A percentile compares a stretch with the other conserved stretches of the same genome.
Evolutionary conservation across 2,329 filamentous ascomycete species (phyloP).

Genomic region (Neurospora crassa): DNA sequence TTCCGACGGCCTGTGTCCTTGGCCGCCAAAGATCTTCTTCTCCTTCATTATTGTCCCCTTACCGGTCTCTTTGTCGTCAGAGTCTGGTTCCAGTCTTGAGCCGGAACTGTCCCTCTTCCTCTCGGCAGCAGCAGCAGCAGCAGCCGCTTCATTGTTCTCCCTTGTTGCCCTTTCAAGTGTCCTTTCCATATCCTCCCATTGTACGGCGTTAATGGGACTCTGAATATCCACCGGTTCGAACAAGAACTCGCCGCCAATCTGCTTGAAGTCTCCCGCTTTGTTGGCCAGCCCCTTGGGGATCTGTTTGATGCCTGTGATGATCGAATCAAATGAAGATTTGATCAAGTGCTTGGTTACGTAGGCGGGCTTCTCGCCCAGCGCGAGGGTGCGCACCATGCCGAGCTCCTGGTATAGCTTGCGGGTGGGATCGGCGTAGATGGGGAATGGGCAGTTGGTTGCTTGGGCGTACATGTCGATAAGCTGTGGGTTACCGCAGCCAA

Average conservation of each 20-base stretch:
- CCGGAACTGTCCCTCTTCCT: background rate
- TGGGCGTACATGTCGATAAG: conserved; percentile 58
- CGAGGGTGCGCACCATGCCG: conserved; percentile 57
- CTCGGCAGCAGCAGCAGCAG: background rate
- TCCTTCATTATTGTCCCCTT: background rate
- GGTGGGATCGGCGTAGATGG: conserved; percentile 69
- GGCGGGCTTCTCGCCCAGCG: conserved; percentile 48
- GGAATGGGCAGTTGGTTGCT: conserved; percentile 56
- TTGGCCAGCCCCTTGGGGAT: conserved; percentile 47
- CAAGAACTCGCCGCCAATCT: conserved; percentile 72
- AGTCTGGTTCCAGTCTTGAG: background rate
- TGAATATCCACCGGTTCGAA: conserved; percentile 48
- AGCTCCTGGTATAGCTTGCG: conserved; percentile 56
- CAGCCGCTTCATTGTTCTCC: conserved; percentile 5
- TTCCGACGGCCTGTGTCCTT: conserved; percentile 6
- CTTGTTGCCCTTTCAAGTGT: conserved; percentile 13
- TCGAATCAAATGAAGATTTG: conserved; percentile 38
- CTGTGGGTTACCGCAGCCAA: conserved; percentile 62
- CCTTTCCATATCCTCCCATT: conserved; percentile 22
- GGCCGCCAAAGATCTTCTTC: background rate
- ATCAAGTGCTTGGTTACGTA: conserved; percentile 53
- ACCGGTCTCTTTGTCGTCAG: background rate
- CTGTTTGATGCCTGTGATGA: conserved; percentile 51
- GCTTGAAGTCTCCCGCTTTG: conserved; percentile 55
- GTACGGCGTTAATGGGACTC: conserved; percentile 34